phyloP scores from a whole-genome alignment of 202 grass and related monocot genomes.

The Musa balbisiana region DNA sequence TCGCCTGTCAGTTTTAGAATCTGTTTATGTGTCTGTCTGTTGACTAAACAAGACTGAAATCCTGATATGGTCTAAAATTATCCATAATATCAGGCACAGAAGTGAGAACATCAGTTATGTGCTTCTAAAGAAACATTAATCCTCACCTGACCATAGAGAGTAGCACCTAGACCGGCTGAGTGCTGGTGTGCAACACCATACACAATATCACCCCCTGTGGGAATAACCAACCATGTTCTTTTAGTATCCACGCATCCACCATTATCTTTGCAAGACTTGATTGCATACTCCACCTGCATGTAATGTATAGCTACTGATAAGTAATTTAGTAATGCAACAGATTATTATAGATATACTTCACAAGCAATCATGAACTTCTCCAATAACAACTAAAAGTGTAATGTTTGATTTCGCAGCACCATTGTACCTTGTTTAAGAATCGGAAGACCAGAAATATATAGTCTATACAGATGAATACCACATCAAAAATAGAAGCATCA shows the following conservation, averaged over 20 bases:
- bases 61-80: neutral
- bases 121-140: neutral
- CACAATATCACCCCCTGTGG: conserved; percentile 58
- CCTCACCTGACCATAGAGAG: conserved; percentile 58
- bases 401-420: too few relatives aligned
- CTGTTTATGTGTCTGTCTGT: too few relatives aligned
- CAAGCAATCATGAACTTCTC: too few relatives aligned
- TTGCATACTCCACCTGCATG: conserved; percentile 54
- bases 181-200: conserved; percentile 80
- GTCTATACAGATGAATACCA: too few relatives aligned
- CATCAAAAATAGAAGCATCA: too few relatives aligned
- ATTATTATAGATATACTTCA: neutral
- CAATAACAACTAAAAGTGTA: too few relatives aligned
- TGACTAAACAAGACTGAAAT: neutral
- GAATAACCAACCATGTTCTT: conserved; percentile 35
- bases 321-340: neutral
- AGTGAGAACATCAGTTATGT: neutral
- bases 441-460: too few relatives aligned
- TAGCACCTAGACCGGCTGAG: conserved; percentile 42
- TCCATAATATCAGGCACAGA: neutral
- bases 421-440: too few relatives aligned
- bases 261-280: conserved; percentile 55
- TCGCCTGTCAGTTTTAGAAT: too few relatives aligned
- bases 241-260: conserved; percentile 38
- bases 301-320: neutral